A percentile compares a stretch with the other conserved stretches of the same genome.
Evolutionary conservation across 768 basidiomycete species (phyloP).

Genomic region (Crassisporium funariophilum): DNA sequence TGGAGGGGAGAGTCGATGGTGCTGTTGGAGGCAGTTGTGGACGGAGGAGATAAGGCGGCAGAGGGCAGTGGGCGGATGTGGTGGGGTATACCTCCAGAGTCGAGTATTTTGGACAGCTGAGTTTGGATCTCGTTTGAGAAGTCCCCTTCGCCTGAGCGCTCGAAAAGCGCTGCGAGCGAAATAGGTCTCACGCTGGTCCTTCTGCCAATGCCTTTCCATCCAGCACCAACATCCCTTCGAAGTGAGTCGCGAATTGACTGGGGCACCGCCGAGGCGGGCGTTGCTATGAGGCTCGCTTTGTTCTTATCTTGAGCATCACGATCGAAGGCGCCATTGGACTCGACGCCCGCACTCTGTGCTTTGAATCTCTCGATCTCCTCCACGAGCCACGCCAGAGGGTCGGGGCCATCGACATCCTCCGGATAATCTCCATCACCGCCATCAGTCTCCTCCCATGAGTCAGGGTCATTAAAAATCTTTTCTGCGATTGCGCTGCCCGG

Average conservation of each 20-base stretch:
- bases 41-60: constrained; percentile 24
- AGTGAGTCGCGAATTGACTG: constrained; percentile 4
- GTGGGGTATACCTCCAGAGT: constrained; percentile 25
- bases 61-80: constrained; percentile 24
- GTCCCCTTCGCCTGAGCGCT: constrained; percentile 22
- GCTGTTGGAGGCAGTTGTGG: constrained; percentile 17
- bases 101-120: constrained; percentile 31
- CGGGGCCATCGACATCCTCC: constrained; percentile 23
- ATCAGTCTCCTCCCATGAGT: constrained; percentile 39
- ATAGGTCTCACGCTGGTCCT: constrained; percentile 26
- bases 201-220: constrained; percentile 23
- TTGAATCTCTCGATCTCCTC: constrained; percentile 36
- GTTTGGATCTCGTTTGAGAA: constrained; percentile 29
- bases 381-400: constrained; percentile 34
- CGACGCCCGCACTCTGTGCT: constrained; percentile 15
- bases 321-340: constrained; percentile 5
- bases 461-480: constrained; percentile 44
- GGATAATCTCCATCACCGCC: constrained; percentile 30
- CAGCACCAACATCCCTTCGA: constrained; percentile 10
- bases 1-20: constrained; percentile 23
- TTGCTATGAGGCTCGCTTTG: constrained; percentile 10
- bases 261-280: constrained; percentile 12
- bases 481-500: constrained; percentile 44
- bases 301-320: constrained; percentile 13
- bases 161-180: constrained; percentile 29